Evolutionary conservation across 2,329 filamentous ascomycete genomes (phyloP).

Genomic region (Cadophora gregata): DNA sequence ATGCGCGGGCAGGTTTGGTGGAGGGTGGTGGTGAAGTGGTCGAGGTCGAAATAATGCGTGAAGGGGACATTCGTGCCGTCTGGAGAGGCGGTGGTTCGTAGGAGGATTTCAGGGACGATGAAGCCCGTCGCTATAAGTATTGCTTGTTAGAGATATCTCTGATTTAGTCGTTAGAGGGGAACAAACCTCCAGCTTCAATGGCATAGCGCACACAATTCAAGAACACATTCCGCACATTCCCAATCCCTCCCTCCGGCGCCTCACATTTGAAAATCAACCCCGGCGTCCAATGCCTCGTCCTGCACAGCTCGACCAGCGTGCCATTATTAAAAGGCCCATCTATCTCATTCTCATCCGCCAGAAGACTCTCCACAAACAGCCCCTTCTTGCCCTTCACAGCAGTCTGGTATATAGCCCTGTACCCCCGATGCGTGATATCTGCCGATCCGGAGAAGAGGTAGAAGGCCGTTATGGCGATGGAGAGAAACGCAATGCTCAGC

Average conservation of each 20-base stretch:
- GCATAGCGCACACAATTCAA: slow-evolving; percentile 53
- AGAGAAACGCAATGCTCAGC: slow-evolving; percentile 16
- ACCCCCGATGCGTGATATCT: background rate
- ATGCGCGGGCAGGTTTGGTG: slow-evolving; percentile 27
- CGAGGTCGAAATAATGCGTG: slow-evolving; percentile 34
- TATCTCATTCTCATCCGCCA: slow-evolving; percentile 22
- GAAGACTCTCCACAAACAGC: slow-evolving; percentile 21
- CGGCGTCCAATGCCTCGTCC: slow-evolving; percentile 47
- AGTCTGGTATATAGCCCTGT: background rate
- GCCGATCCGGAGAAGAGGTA: slow-evolving; percentile 16
- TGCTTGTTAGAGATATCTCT: background rate
- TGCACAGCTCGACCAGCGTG: slow-evolving; percentile 41
- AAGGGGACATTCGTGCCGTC: slow-evolving; percentile 25
- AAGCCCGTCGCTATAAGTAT: slow-evolving; percentile 47
- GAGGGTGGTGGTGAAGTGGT: slow-evolving; percentile 29
- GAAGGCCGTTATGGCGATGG: slow-evolving; percentile 8
- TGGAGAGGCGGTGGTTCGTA: slow-evolving; percentile 19
- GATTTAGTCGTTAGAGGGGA: slow-evolving; percentile 13
- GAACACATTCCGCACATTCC: slow-evolving; percentile 51
- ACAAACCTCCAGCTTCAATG: slow-evolving; percentile 54
- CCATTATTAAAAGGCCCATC: slow-evolving; percentile 31
- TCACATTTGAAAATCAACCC: slow-evolving; percentile 53
- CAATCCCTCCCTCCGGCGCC: slow-evolving; percentile 50
- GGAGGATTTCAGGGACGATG: slow-evolving; percentile 44
- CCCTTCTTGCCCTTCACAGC: slow-evolving; percentile 18